A percentile compares a stretch with the other conserved stretches of the same genome.
phyloP scores from a whole-genome alignment of 2,329 filamentous ascomycete genomes.

The Fusarium sp. region DNA sequence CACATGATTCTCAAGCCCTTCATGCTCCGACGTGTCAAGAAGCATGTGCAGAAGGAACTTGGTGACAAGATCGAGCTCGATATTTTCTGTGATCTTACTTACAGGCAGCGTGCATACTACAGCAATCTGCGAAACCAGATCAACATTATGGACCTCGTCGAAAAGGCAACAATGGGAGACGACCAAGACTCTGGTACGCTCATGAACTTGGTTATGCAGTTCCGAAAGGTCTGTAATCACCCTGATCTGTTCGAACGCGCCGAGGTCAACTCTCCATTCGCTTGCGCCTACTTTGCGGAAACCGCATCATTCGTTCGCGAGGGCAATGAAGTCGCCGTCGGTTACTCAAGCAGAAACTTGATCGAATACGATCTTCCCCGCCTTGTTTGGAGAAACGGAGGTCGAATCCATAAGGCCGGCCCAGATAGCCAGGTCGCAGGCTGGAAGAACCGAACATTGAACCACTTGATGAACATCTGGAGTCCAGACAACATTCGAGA shows the following conservation, averaged over 20 bases:
- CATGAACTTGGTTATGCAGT: slow-evolving; percentile 99
- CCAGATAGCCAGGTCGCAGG: slow-evolving; percentile 79
- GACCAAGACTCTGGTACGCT: slow-evolving; percentile 94
- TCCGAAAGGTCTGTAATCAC: slow-evolving; percentile 99
- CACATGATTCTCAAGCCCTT: slow-evolving; percentile 99
- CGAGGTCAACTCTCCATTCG: slow-evolving; percentile 87
- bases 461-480: slow-evolving; percentile 91
- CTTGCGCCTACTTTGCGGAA: slow-evolving; percentile 88
- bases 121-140: slow-evolving; percentile 94
- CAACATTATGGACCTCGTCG: slow-evolving; percentile 97
- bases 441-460: slow-evolving; percentile 80
- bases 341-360: slow-evolving; percentile 86
- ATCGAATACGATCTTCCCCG: slow-evolving; percentile 88
- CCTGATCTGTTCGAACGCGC: slow-evolving; percentile 96
- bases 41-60: slow-evolving; percentile 98
- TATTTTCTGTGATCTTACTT: slow-evolving; percentile 95
- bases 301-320: slow-evolving; percentile 95
- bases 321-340: slow-evolving; percentile 80
- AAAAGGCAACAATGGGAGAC: slow-evolving; percentile 94
- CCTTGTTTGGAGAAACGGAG: slow-evolving; percentile 83
- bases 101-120: slow-evolving; percentile 94
- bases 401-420: slow-evolving; percentile 79
- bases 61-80: slow-evolving; percentile 99
- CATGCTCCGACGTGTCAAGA: slow-evolving; percentile 99
- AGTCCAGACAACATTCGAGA: slow-evolving; percentile 79